phyloP scores from a whole-genome alignment of 2,329 filamentous ascomycete species.

The Scleromitrula shiraiana region DNA sequence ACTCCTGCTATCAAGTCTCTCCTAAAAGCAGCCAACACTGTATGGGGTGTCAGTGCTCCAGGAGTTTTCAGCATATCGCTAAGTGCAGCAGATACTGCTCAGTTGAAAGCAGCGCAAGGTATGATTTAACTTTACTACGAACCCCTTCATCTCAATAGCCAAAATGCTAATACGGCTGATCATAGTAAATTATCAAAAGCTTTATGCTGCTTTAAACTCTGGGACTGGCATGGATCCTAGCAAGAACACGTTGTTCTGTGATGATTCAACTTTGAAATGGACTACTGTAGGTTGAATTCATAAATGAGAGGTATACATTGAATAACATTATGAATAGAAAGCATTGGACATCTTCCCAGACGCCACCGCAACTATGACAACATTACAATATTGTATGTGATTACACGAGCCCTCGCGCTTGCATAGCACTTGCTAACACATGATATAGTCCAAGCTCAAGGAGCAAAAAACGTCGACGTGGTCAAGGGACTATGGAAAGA shows the following conservation, averaged over 20 bases:
- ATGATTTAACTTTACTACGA: background rate
- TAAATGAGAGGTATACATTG: background rate
- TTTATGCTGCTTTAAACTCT: background rate
- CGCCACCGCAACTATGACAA: background rate
- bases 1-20: background rate
- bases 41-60: background rate
- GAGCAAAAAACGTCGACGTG: background rate
- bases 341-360: conserved; percentile 1
- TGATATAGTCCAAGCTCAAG: background rate
- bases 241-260: conserved; percentile 4
- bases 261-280: conserved; percentile 6
- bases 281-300: background rate
- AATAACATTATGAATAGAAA: background rate
- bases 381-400: background rate
- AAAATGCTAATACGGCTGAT: background rate
- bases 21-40: background rate
- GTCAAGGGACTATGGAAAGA: conserved; percentile 4
- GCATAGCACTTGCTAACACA: background rate
- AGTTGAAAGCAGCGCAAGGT: conserved; percentile 6
- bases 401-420: background rate
- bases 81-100: conserved; percentile 1
- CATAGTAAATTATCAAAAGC: conserved; percentile 5
- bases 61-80: background rate
- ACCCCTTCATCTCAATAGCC: background rate
- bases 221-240: conserved; percentile 1